phyloP scores from a whole-genome alignment of 2,329 filamentous ascomycete species.

The Talaromyces sp. region DNA sequence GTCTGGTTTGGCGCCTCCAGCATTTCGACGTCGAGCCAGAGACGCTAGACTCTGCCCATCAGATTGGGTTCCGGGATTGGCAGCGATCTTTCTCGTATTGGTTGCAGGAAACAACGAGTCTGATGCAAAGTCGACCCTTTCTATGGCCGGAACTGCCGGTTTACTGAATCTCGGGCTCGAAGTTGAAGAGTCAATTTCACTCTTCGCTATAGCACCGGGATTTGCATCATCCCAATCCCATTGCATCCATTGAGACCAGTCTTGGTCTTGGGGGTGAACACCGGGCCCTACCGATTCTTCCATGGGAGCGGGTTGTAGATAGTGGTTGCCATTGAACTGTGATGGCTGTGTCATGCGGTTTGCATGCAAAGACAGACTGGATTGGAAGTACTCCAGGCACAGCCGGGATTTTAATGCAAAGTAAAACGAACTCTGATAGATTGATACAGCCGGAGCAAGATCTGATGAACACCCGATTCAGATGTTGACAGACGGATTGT shows the following conservation, averaged over 20 bases:
- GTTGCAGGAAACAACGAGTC: background rate
- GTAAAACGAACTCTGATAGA: background rate
- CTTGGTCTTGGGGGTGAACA: constrained; percentile 30
- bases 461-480: background rate
- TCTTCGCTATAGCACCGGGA: constrained; percentile 29
- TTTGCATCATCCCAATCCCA: constrained; percentile 39
- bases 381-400: background rate
- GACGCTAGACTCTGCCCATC: background rate
- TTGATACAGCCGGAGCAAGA: background rate
- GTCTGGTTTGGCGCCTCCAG: constrained; percentile 18
- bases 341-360: constrained; percentile 11
- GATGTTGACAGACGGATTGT: too few relatives aligned
- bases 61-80: background rate
- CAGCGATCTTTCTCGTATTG: background rate
- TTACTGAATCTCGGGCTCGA: constrained; percentile 20
- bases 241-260: constrained; percentile 47
- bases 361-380: background rate
- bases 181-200: constrained; percentile 24
- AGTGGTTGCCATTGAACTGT: constrained; percentile 13
- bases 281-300: constrained; percentile 11
- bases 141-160: constrained; percentile 23
- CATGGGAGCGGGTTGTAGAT: constrained; percentile 10
- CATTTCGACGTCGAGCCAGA: constrained; percentile 18
- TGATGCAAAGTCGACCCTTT: background rate
- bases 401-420: background rate